Conservation (phyloP, 2,329 filamentous ascomycete genomes). For the Aulographum hederae region DNA sequence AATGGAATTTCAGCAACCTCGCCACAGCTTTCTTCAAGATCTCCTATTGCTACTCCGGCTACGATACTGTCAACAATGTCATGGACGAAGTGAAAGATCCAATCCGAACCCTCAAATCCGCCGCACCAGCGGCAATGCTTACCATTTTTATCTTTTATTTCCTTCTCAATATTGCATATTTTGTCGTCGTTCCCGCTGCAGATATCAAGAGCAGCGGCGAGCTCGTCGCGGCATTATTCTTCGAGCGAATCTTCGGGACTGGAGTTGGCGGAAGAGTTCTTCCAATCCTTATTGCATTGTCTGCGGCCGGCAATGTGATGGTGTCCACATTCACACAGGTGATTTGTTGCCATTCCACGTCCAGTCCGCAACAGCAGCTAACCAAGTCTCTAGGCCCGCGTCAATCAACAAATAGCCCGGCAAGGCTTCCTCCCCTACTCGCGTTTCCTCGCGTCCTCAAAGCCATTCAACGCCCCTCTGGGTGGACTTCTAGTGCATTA, state of each 20-base stretch:
- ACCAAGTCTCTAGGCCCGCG: slow-evolving; percentile 32
- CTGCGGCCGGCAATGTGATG: slow-evolving; percentile 54
- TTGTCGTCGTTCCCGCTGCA: slow-evolving; percentile 46
- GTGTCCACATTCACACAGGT: slow-evolving; percentile 52
- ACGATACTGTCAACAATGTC: slow-evolving; percentile 51
- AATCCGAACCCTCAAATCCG: slow-evolving; percentile 43
- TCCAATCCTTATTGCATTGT: slow-evolving; percentile 46
- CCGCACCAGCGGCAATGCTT: slow-evolving; percentile 38
- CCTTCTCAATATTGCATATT: slow-evolving; percentile 46
- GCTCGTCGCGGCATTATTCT: slow-evolving; percentile 49
- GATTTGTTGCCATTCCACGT: slow-evolving; percentile 11
- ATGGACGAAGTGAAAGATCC: slow-evolving; percentile 55
- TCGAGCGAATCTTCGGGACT: slow-evolving; percentile 43
- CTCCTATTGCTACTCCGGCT: slow-evolving; percentile 49
- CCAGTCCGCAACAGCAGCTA: neutral
- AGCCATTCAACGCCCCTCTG: slow-evolving; percentile 47
- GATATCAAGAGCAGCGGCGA: slow-evolving; percentile 50
- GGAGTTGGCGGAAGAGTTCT: slow-evolving; percentile 38
- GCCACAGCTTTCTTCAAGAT: slow-evolving; percentile 49
- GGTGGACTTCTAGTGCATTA: slow-evolving; percentile 52
- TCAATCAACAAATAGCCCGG: slow-evolving; percentile 56
- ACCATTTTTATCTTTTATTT: slow-evolving; percentile 47
- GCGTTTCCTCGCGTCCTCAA: slow-evolving; percentile 40
- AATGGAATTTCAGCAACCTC: slow-evolving; percentile 52
- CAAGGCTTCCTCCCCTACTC: slow-evolving; percentile 53